phyloP scores from a whole-genome alignment of 495 filamentous ascomycete species.

The Aspergillus taichungensis region DNA sequence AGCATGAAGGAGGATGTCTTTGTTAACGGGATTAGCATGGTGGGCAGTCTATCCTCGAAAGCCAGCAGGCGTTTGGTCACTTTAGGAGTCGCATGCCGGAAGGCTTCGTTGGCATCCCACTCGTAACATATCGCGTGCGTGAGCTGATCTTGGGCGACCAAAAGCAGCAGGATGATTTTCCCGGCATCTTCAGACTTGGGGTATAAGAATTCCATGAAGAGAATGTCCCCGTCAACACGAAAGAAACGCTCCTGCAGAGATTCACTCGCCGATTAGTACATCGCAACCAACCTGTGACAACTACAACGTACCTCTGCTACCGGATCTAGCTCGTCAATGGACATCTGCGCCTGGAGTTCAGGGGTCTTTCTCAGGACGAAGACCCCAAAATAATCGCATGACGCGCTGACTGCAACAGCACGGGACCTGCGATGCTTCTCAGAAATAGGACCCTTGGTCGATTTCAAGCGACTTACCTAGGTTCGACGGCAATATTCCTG shows the following conservation, averaged over 20 bases:
- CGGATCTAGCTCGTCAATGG: slow-evolving; percentile 22
- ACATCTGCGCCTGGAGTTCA: slow-evolving; percentile 28
- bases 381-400: slow-evolving; percentile 49
- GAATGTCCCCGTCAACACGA: slow-evolving; percentile 60
- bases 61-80: slow-evolving; percentile 44
- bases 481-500: slow-evolving; percentile 75
- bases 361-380: slow-evolving; percentile 31
- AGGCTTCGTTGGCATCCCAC: slow-evolving; percentile 51
- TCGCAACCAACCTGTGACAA: too few relatives aligned
- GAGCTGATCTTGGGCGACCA: slow-evolving; percentile 50
- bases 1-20: slow-evolving; percentile 56
- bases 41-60: slow-evolving; percentile 50
- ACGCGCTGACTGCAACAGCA: slow-evolving; percentile 56
- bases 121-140: slow-evolving; percentile 64
- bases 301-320: slow-evolving; percentile 23
- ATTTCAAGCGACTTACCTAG: slow-evolving; percentile 37
- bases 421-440: slow-evolving; percentile 41
- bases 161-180: slow-evolving; percentile 64
- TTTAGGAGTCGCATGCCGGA: slow-evolving; percentile 27
- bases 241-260: slow-evolving; percentile 43
- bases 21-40: slow-evolving; percentile 60
- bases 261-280: neutral
- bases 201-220: slow-evolving; percentile 82
- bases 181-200: slow-evolving; percentile 51
- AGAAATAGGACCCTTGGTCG: neutral